phyloP scores from a whole-genome alignment of 208 protist genomes.

The Porcisia deanei region DNA sequence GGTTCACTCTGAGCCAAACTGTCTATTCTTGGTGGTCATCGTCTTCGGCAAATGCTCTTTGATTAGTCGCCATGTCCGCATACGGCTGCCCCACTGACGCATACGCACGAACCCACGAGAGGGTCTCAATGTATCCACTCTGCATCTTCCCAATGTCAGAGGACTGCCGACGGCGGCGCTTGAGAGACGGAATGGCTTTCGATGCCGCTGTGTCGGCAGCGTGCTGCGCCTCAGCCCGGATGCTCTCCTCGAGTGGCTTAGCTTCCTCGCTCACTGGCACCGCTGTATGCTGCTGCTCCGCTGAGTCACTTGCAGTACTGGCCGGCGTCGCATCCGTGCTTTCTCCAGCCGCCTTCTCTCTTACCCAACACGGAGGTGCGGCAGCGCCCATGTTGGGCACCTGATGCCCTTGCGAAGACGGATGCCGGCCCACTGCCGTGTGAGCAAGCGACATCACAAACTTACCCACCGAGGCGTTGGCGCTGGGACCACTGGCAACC shows the following conservation, averaged over 20 bases:
- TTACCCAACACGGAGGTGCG: constrained; percentile 4
- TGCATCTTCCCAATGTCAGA: constrained; percentile 7
- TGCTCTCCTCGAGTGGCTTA: constrained; percentile 3
- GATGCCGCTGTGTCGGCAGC: constrained; percentile 13
- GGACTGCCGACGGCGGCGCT: constrained; percentile 26
- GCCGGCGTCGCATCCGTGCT: neutral
- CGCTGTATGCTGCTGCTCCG: neutral
- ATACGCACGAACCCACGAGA: constrained; percentile 65
- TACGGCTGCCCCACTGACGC: constrained; percentile 54
- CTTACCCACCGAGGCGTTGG: constrained; percentile 35
- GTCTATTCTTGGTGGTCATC: constrained; percentile 22
- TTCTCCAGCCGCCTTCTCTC: neutral
- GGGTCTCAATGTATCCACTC: constrained; percentile 19
- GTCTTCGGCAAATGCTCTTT: constrained; percentile 27
- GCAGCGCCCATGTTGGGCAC: neutral
- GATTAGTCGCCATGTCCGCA: constrained; percentile 46
- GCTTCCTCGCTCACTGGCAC: neutral
- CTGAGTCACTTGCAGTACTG: neutral
- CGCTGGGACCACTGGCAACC: constrained; percentile 34
- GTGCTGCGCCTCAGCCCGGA: constrained; percentile 25
- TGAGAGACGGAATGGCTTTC: constrained; percentile 12
- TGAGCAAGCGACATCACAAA: constrained; percentile 64
- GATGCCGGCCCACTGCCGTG: constrained; percentile 18
- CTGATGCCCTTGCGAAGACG: neutral
- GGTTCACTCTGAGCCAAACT: neutral